Conservation (phyloP, 2,329 filamentous ascomycete genomes). For the Rhynchosporium graminicola region DNA sequence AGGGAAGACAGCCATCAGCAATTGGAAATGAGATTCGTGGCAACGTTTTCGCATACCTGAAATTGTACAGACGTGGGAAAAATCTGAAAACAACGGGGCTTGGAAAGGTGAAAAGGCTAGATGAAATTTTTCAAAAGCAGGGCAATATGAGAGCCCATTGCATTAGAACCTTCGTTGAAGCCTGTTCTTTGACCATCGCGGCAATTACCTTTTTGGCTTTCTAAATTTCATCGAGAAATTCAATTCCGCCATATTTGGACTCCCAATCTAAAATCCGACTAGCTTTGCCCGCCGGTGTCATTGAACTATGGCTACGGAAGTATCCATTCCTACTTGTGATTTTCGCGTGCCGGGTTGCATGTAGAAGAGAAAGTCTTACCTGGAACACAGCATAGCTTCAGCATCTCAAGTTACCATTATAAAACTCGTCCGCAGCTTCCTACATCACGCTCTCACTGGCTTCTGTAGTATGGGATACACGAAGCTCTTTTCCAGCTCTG, state of each 20-base stretch:
- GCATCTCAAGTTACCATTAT: slow-evolving; percentile 32
- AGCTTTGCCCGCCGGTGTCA: slow-evolving; percentile 29
- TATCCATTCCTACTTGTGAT: not conserved
- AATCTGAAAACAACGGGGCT: not conserved
- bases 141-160: not conserved
- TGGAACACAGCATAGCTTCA: slow-evolving; percentile 43
- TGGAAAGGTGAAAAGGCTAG: slow-evolving; percentile 43
- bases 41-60: not conserved
- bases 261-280: slow-evolving; percentile 28
- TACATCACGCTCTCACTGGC: slow-evolving; percentile 38
- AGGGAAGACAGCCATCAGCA: not conserved
- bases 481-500: slow-evolving; percentile 39
- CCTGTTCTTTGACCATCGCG: slow-evolving; percentile 20
- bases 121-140: not conserved
- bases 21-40: not conserved
- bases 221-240: slow-evolving; percentile 25
- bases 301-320: slow-evolving; percentile 22
- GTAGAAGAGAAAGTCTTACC: slow-evolving; percentile 25
- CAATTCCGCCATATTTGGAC: slow-evolving; percentile 25
- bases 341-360: not conserved
- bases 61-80: not conserved
- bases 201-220: slow-evolving; percentile 32
- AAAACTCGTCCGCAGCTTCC: slow-evolving; percentile 36
- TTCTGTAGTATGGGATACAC: slow-evolving; percentile 38
- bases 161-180: not conserved